Conservation (phyloP, 768 basidiomycete species). For the Leccinum imitatum region DNA sequence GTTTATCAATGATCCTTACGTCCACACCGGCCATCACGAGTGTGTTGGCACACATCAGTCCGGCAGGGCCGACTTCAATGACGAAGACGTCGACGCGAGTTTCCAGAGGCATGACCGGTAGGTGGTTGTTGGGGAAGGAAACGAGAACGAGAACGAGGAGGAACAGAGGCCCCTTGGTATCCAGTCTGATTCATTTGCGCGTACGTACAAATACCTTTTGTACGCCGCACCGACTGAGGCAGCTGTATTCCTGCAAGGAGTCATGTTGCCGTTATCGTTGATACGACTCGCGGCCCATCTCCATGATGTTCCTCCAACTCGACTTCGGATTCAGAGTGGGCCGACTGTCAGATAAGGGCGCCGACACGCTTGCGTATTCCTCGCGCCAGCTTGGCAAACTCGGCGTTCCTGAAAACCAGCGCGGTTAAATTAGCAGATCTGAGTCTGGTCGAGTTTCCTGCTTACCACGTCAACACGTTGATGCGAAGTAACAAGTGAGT, state of each 20-base stretch:
- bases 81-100: slow-evolving; percentile 46
- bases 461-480: neutral
- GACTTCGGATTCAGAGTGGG: neutral
- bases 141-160: neutral
- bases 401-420: neutral
- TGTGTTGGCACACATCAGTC: slow-evolving; percentile 68
- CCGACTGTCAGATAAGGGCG: neutral
- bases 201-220: neutral
- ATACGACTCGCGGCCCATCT: neutral
- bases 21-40: slow-evolving; percentile 43
- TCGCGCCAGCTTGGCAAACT: neutral
- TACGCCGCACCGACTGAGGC: neutral
- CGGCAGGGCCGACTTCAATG: slow-evolving; percentile 51
- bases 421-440: neutral
- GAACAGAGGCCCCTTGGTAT: neutral
- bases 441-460: neutral
- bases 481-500: neutral
- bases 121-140: neutral
- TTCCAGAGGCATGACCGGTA: slow-evolving; percentile 21
- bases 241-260: neutral
- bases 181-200: neutral
- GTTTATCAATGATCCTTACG: slow-evolving; percentile 47
- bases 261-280: neutral
- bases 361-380: neutral
- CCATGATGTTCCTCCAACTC: neutral